Evolutionary conservation across 441 rosid species (phyloP).

Genomic region (Bocquillonia castaneifolia): DNA sequence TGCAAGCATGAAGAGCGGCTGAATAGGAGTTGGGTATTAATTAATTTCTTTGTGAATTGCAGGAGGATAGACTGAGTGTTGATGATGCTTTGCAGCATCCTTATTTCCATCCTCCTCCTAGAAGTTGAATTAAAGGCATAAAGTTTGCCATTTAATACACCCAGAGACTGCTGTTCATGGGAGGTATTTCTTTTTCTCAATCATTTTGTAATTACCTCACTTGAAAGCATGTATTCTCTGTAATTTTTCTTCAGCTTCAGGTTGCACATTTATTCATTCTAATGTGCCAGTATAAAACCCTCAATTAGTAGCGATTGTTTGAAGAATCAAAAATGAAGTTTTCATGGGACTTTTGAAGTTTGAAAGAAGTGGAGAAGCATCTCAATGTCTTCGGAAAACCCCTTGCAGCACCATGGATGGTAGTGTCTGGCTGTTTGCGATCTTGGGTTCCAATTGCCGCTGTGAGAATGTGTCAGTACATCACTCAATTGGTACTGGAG

Average conservation of each 20-base stretch:
- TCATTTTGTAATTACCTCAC: background rate
- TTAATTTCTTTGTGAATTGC: slow-evolving; percentile 16
- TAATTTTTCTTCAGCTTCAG: background rate
- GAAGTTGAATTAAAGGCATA: slow-evolving; percentile 20
- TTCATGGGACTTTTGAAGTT: background rate
- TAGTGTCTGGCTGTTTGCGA: no score
- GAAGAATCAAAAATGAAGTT: background rate
- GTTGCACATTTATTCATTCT: background rate
- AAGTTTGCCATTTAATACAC: background rate
- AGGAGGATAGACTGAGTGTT: slow-evolving; percentile 77
- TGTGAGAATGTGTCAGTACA: no score
- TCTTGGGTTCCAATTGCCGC: no score
- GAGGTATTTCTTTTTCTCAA: background rate
- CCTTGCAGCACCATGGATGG: no score
- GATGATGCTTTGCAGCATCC: slow-evolving; percentile 88
- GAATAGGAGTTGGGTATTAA: background rate
- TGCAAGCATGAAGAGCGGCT: background rate
- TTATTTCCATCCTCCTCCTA: slow-evolving; percentile 56
- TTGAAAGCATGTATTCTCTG: background rate
- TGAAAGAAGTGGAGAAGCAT: background rate
- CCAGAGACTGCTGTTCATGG: background rate
- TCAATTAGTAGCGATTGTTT: background rate
- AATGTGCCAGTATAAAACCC: background rate
- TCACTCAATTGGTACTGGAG: no score
- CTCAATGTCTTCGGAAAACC: background rate